phyloP scores from a whole-genome alignment of 2,329 filamentous ascomycete genomes.

The Cordyceps sp. region DNA sequence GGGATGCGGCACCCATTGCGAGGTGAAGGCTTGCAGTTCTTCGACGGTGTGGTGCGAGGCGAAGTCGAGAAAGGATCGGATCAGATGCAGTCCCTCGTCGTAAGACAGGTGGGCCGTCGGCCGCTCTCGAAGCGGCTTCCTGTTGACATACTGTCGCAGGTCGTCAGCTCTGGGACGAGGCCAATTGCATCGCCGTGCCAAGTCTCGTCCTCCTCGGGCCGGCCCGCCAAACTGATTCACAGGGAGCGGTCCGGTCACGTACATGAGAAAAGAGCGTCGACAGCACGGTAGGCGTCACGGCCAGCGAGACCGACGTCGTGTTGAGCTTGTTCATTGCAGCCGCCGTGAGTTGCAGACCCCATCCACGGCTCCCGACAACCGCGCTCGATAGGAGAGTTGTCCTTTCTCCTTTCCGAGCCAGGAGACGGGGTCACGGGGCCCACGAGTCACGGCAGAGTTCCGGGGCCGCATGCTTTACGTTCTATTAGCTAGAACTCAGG shows the following conservation, averaged over 20 bases:
- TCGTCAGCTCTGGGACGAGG: not conserved
- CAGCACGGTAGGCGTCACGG: slow-evolving; percentile 75
- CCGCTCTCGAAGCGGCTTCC: slow-evolving; percentile 56
- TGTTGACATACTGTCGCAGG: slow-evolving; percentile 57
- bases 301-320: slow-evolving; percentile 65
- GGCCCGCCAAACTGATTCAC: too few species aligned
- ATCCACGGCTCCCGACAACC: too few species aligned
- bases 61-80: slow-evolving; percentile 72
- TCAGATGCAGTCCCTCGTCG: slow-evolving; percentile 76
- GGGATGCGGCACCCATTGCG: slow-evolving; percentile 80
- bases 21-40: slow-evolving; percentile 80
- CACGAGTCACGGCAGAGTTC: too few species aligned
- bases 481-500: too few species aligned
- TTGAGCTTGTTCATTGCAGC: slow-evolving; percentile 40
- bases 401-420: too few species aligned
- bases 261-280: slow-evolving; percentile 79
- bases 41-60: slow-evolving; percentile 84
- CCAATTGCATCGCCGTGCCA: too few species aligned
- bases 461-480: too few species aligned
- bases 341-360: too few species aligned
- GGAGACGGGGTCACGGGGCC: too few species aligned
- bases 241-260: too few species aligned
- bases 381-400: too few species aligned
- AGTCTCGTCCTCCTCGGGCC: too few species aligned
- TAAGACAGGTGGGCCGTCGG: slow-evolving; percentile 87